Percentiles rank a stretch among this genome's conserved stretches.
Conservation (phyloP, 2,329 filamentous ascomycete genomes). For the Neonectria neomacrospora region DNA sequence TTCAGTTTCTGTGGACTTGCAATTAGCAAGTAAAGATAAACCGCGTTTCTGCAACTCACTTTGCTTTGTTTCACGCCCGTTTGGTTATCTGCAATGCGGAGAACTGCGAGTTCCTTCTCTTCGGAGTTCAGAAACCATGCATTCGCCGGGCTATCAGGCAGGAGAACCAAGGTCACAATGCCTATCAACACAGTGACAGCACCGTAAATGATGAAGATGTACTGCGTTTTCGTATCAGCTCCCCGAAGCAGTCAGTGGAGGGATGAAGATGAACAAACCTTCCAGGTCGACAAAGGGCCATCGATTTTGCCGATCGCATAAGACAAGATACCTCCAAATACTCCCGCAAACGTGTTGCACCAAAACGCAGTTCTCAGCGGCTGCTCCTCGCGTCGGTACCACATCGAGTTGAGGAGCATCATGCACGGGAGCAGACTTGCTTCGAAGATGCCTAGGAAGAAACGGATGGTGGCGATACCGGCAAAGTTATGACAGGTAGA, state of each 20-base stretch:
- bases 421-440: conserved; percentile 44
- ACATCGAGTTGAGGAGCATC: conserved; percentile 46
- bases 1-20: too few species aligned
- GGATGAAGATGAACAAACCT: not conserved
- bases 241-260: too few species aligned
- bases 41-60: not conserved
- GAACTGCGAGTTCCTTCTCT: too few species aligned
- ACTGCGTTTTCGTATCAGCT: too few species aligned
- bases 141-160: conserved; percentile 31
- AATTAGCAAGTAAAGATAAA: too few species aligned
- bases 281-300: conserved; percentile 35
- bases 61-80: not conserved
- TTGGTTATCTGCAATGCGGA: too few species aligned
- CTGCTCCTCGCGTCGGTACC: conserved; percentile 47
- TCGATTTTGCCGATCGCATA: conserved; percentile 45
- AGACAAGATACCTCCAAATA: conserved; percentile 46
- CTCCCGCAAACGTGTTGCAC: conserved; percentile 46
- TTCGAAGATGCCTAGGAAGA: conserved; percentile 46
- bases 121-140: conserved; percentile 27
- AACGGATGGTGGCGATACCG: conserved; percentile 40
- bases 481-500: conserved; percentile 40
- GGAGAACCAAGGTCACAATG: conserved; percentile 19
- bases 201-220: conserved; percentile 36
- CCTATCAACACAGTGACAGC: conserved; percentile 28
- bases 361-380: conserved; percentile 47